These are phyloP conservation scores for Xylaria curta DNA, from an alignment of 495 filamentous ascomycete species.

Conservation along the genomic window DNA sequence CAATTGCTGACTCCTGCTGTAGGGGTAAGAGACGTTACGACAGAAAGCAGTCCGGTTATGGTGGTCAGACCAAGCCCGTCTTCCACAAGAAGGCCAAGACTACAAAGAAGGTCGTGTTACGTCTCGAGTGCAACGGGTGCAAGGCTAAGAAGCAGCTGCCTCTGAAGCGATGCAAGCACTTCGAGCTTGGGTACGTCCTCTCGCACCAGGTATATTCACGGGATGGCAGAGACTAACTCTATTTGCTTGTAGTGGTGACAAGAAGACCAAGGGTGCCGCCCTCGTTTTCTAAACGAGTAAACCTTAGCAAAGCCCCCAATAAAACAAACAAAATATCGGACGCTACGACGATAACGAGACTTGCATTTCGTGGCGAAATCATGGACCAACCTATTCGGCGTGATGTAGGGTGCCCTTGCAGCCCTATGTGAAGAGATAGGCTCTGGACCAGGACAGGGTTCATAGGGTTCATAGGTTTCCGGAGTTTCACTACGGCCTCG, in stretches of 20 bases:
- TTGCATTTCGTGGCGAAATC: conserved; percentile 32
- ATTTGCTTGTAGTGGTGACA: conserved; percentile 82
- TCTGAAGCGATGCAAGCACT: conserved; percentile 99
- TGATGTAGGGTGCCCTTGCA: conserved; percentile 19
- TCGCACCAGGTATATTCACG: background rate
- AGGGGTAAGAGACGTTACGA: conserved; percentile 99
- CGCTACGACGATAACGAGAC: conserved; percentile 31
- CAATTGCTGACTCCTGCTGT: conserved; percentile 1
- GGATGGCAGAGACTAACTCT: conserved; percentile 18
- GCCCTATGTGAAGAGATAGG: conserved; percentile 23
- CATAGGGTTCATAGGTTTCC: conserved; percentile 30
- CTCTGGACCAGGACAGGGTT: conserved; percentile 29
- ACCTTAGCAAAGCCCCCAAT: conserved; percentile 21
- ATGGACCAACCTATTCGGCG: conserved; percentile 30
- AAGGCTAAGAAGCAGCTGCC: conserved; percentile 98
- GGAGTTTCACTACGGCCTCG: conserved; percentile 30
- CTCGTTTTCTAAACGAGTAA: conserved; percentile 83
- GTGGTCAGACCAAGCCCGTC: conserved; percentile 92
- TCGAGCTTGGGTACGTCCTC: conserved; percentile 89
- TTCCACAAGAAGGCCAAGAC: conserved; percentile 99
- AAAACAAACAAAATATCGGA: conserved; percentile 33
- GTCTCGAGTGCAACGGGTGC: conserved; percentile 94
- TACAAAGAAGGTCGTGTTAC: conserved; percentile 99
- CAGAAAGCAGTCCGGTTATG: conserved; percentile 99
- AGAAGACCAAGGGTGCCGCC: conserved; percentile 99